Conservation (phyloP, 2,329 filamentous ascomycete species). For the Nigrograna mackinnonii region DNA sequence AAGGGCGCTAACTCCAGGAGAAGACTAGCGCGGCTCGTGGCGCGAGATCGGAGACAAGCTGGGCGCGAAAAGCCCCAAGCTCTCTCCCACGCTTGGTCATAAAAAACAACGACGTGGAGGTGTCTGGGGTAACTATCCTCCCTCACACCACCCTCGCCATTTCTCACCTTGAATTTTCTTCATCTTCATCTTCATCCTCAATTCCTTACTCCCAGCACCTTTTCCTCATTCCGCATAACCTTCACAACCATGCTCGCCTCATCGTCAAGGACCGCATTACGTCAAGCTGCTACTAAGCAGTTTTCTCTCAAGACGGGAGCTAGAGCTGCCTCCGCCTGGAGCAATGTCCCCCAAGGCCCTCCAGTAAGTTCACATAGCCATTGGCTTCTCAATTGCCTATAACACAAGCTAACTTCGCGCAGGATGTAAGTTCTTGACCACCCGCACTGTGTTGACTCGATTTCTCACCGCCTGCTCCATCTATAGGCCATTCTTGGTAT, state of each 20-base stretch:
- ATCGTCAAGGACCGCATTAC: slow-evolving; percentile 41
- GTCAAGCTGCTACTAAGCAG: slow-evolving; percentile 40
- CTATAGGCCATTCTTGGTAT: slow-evolving; percentile 75
- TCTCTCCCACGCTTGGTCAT: slow-evolving; percentile 6
- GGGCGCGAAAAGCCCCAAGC: too few relatives aligned
- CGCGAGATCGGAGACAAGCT: too few relatives aligned
- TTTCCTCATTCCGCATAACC: slow-evolving; percentile 9
- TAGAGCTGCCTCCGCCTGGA: slow-evolving; percentile 80
- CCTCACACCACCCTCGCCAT: slow-evolving; percentile 1
- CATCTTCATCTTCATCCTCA: slow-evolving; percentile 12
- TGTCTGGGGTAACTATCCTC: slow-evolving; percentile 6
- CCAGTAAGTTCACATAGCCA: slow-evolving; percentile 66
- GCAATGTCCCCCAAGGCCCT: slow-evolving; percentile 89
- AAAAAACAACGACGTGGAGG: slow-evolving; percentile 7
- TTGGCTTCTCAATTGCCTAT: slow-evolving; percentile 11
- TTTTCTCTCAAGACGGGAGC: slow-evolving; percentile 43
- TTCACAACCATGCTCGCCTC: slow-evolving; percentile 37
- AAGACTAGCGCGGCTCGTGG: too few relatives aligned
- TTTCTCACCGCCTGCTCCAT: slow-evolving; percentile 22
- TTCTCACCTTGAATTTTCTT: slow-evolving; percentile 2
- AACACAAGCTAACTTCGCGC: slow-evolving; percentile 18
- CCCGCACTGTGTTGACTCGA: not conserved
- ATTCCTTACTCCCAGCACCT: slow-evolving; percentile 5
- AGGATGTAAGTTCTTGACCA: slow-evolving; percentile 38
- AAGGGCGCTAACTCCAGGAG: too few relatives aligned